Conservation (phyloP, 495 filamentous ascomycete genomes). For the Parathielavia hyrcaniae region DNA sequence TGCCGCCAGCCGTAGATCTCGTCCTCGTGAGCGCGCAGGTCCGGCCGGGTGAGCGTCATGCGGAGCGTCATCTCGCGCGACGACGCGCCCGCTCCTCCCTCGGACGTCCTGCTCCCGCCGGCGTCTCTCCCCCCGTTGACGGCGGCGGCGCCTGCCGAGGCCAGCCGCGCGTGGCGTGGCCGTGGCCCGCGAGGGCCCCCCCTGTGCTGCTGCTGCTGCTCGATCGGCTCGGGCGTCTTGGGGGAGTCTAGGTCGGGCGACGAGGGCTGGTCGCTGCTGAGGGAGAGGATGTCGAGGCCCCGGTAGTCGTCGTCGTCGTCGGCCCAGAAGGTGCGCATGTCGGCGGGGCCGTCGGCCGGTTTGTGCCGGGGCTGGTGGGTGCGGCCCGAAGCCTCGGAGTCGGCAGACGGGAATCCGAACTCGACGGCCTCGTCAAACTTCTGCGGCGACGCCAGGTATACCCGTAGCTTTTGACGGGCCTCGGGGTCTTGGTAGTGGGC, state of each 20-base stretch:
- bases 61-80: constrained; percentile 88
- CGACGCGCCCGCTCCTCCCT: constrained; percentile 39
- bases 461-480: constrained; percentile 74
- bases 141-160: constrained; percentile 11
- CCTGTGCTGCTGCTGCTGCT: constrained; percentile 31
- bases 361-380: constrained; percentile 30
- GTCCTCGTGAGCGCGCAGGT: constrained; percentile 65
- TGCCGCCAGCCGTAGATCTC: constrained; percentile 54
- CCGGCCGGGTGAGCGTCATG: constrained; percentile 88
- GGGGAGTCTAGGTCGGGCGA: constrained; percentile 50
- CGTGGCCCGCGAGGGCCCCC: constrained; percentile 24
- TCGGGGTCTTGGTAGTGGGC: constrained; percentile 88
- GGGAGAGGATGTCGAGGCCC: constrained; percentile 26
- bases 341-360: constrained; percentile 31
- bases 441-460: constrained; percentile 85
- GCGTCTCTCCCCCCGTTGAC: constrained; percentile 12
- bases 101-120: constrained; percentile 30
- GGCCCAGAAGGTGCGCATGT: constrained; percentile 44
- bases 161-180: constrained; percentile 33
- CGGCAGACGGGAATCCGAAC: constrained; percentile 77
- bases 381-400: constrained; percentile 27
- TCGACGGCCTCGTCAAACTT: constrained; percentile 94
- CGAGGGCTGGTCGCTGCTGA: constrained; percentile 47
- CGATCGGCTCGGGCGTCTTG: constrained; percentile 45
- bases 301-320: constrained; percentile 51